Evolutionary conservation across 176 grass and related monocot species (phyloP), one percentile per base, ranked within the genome.

Genomic region (Metroxylon sagu): DNA sequence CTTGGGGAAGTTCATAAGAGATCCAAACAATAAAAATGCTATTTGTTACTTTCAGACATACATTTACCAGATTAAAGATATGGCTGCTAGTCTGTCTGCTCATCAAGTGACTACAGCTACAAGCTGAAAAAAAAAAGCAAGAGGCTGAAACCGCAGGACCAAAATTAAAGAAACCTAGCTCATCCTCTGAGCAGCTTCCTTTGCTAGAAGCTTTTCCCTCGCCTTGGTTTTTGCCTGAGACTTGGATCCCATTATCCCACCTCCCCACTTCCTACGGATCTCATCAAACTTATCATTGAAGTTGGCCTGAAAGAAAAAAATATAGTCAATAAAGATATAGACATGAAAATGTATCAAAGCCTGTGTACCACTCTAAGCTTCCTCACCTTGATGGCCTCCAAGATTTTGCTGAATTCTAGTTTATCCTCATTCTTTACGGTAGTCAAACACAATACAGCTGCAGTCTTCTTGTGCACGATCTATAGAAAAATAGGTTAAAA

Each of bases 381-480:
- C 19, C 74, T 53, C 67, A 77, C 74, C 74, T 77, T 77, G 52
- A 77, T 77, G 48, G 74, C 74, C 18, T 77, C 74, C 39, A 77
- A 59, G 25, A 77, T 77, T 60, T 77, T 77, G 74, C 74, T 77
- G 65, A 77, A 77, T 56, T 77, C 74, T 5, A 77, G 65, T 59
- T 77, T 77, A 53, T 77, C 74, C 74, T 77, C 74, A 19, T 77
- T 77, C 29, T 77, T 77, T 28, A 77, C 74, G 4, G 74, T 69
- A 8, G 74, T 77, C 14, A 77, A 60, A 39, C 74, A 77, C 65
- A 77, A 63, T 1, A 77, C 74, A 0, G 74, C 29, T 19, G 74
- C 50, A 55, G 50, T 77, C 50, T 77, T 77, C 56, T 77, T 77
- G 74, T 77, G 74, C 17, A 77, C 74, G 55, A 77, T 77, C 74